Percentiles rank a stretch among this genome's conserved stretches.
Evolutionary conservation across 164 flowering plant species (phyloP).

Genomic region (Malania oleifera): DNA sequence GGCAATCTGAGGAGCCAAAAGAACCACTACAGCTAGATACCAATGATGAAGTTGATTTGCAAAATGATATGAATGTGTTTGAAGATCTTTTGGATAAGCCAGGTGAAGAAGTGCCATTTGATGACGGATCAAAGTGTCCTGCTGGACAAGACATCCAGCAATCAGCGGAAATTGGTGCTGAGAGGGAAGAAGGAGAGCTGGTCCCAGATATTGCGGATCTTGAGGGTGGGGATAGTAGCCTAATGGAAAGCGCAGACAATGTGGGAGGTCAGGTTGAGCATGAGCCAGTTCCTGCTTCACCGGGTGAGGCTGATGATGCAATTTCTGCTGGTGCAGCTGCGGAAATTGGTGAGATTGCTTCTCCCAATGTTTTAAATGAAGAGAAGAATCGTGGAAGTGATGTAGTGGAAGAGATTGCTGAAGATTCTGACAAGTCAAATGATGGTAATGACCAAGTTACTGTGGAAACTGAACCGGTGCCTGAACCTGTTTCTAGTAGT

Average conservation of each 20-base stretch:
- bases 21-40: conserved; percentile 26
- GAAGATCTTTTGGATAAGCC: conserved; percentile 37
- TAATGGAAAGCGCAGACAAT: conserved; percentile 28
- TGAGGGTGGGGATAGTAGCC: conserved; percentile 29
- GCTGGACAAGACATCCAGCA: conserved; percentile 37
- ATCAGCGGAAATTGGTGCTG: conserved; percentile 39
- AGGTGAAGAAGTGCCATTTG: conserved; percentile 29
- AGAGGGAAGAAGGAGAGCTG: conserved; percentile 85
- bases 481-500: conserved; percentile 20
- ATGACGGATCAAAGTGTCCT: conserved; percentile 32
- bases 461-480: conserved; percentile 28
- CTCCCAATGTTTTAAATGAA: conserved; percentile 28
- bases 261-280: conserved; percentile 39
- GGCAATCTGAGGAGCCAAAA: conserved; percentile 29
- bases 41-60: conserved; percentile 26
- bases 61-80: conserved; percentile 17
- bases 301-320: conserved; percentile 31
- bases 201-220: conserved; percentile 38
- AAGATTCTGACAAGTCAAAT: conserved; percentile 36
- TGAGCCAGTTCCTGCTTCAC: conserved; percentile 24
- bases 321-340: conserved; percentile 11
- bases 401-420: conserved; percentile 34
- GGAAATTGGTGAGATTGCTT: conserved; percentile 29
- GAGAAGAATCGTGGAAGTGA: conserved; percentile 44
- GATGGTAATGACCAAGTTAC: conserved; percentile 31